Base-by-base conservation (phyloP, 1,139 yeast species). In the Lodderomyces elongisporus region DNA sequence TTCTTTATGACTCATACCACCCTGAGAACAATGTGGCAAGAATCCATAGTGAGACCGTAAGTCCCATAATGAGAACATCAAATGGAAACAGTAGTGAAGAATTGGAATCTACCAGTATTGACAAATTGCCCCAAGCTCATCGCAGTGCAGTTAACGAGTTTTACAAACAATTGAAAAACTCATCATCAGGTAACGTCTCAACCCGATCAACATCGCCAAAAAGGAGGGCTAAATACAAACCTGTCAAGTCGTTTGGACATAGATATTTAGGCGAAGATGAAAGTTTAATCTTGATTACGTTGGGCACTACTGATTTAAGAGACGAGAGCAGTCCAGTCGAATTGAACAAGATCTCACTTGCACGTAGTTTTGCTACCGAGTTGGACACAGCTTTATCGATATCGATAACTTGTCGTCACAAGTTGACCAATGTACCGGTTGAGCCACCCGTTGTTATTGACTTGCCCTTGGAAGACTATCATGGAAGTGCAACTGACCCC, bases 241-340 rank as follows among this genome's bases (percentile, higher is more conserved):
- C 82, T 3, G 70, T 85, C 40, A 88, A 85, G 52, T 83, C 95
- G 2, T 84, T 87, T 60, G 96, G 96, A 30, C 96, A 88, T 52
- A 67, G 83, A 34, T 85, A 77, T 51, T 68, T 89, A 43, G 67
- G 68, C 34, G 63, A 68, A 17, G 75, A 76, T 43, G 88, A 85
- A 46, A 70, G 83, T 1, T 59, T 89, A 49, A 65, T 89, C 14
- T 62, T 89, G 40, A 74, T 89, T 28, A 87, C 96, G 1, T 64
- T 89, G 38, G 97, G 97, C 1, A 80, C 95, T 1, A 82, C 94
- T 5, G 96, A 89, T 50, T 62, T 78, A 30, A 66, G 96, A 34
- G 77, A 75, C 40, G 52, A 57, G 8, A 57, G 61, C 3, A 70
- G 71, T 9, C 87, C 95, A 0, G 72, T 89, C 18, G 78, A 80